phyloP scores from a whole-genome alignment of 495 filamentous ascomycete species.

The Glonium stellatum region DNA sequence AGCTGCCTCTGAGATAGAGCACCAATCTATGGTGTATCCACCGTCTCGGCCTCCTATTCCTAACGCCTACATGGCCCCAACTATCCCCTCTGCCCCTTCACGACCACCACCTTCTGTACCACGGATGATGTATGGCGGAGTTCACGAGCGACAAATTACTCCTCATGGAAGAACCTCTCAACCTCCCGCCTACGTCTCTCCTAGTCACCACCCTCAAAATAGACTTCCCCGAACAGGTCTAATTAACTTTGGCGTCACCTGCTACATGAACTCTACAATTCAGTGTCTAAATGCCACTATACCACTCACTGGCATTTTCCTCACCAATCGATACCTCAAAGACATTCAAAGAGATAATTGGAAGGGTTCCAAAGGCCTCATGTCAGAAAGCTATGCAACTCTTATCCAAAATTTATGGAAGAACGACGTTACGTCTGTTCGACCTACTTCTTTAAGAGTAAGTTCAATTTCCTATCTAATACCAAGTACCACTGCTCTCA shows the following conservation, averaged over 20 bases:
- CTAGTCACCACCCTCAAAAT: conserved; percentile 48
- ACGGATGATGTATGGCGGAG: conserved; percentile 79
- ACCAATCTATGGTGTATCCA: conserved; percentile 64
- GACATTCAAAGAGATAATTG: conserved; percentile 49
- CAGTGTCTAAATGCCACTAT: conserved; percentile 75
- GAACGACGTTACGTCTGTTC: conserved; percentile 48
- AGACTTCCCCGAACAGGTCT: conserved; percentile 57
- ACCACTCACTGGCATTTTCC: conserved; percentile 62
- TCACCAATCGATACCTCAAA: conserved; percentile 44
- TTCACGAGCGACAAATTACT: conserved; percentile 59
- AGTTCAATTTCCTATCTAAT: conserved; percentile 30
- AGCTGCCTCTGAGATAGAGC: conserved; percentile 54
- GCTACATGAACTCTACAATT: conserved; percentile 85
- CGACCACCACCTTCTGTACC: conserved; percentile 76
- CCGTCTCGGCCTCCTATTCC: conserved; percentile 15
- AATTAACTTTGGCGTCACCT: conserved; percentile 70
- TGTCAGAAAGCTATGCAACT: conserved; percentile 67
- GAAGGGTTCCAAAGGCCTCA: conserved; percentile 68
- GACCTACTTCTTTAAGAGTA: conserved; percentile 59
- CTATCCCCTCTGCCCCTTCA: conserved; percentile 23
- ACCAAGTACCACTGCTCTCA: conserved; percentile 3
- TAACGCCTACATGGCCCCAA: conserved; percentile 14
- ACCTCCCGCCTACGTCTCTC: conserved; percentile 36
- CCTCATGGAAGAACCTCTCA: conserved; percentile 41
- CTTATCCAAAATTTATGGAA: conserved; percentile 68